Evolutionary conservation across 306 rosid species (phyloP), one percentile per base, ranked within the genome.

Genomic region (Vigna reflexopilosa): DNA sequence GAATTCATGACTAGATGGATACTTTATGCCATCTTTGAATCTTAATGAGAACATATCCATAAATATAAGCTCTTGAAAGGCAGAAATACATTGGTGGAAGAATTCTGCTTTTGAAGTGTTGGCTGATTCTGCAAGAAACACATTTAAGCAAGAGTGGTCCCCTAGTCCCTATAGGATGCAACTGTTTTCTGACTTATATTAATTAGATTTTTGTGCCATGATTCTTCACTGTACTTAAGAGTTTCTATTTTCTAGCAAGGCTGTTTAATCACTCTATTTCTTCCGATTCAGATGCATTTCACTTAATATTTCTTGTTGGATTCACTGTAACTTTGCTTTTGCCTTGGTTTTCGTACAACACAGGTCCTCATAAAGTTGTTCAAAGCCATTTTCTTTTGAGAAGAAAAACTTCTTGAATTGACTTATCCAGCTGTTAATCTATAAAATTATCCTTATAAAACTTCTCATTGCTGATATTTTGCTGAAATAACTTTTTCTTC

Each of bases 331-430:
- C 52, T 47, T 81, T 83, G 48, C 51, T 49, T 58, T 85, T 75
- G 67, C 62, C 57, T 59, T 81, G 20, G 50, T 72, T 85, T 82
- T 14, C 77, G 63, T 56, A 47, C 2, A 58, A 79, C 97, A 90
- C 89, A 84, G 83, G 86, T 83, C 79, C 89, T 26, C 88, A 88
- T 42, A 87, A 72, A 84, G 81, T 68, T 48, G 1, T 58, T 58
- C 65, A 24, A 16, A 80, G 78, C 67, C 52, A 77, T 86, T 90
- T 76, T 86, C 95, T 74, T 13, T 82, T 92, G 72, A 87, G n/a
- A 93, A 57, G 34, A 93, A 61, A 62, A 79, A 64, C 75, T 72
- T 61, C 58, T 70, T 83, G 58, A 38, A 22, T n/a, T 73, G 78
- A 73, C n/a, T 36, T 19, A 19, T 56, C 68, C 32, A 32, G 36